A percentile compares a stretch with the other conserved stretches of the same genome.
These are phyloP conservation scores for Massariosphaeria phaeospora DNA, from an alignment of 495 filamentous ascomycete genomes.

Conservation along the genomic window DNA sequence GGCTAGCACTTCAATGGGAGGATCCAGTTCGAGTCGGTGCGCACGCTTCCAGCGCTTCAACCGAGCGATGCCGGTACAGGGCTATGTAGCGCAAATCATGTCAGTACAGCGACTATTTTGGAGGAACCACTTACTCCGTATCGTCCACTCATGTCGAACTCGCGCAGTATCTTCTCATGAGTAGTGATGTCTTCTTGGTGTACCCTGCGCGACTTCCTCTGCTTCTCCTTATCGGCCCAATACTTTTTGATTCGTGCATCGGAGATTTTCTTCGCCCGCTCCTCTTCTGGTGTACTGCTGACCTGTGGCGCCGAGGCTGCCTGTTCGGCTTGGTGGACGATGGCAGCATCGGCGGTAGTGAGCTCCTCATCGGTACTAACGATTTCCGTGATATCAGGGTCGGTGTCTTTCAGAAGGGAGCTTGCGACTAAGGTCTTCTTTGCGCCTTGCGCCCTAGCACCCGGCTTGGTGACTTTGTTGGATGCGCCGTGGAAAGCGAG, in stretches of 20 bases:
- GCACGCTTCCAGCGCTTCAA: slow-evolving; percentile 86
- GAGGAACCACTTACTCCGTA: slow-evolving; percentile 67
- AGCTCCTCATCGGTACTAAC: slow-evolving; percentile 43
- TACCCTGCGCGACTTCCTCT: slow-evolving; percentile 55
- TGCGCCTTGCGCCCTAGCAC: slow-evolving; percentile 40
- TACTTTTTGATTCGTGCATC: slow-evolving; percentile 63
- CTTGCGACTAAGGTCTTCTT: slow-evolving; percentile 31
- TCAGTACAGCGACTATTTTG: slow-evolving; percentile 2
- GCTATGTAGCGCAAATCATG: slow-evolving; percentile 47
- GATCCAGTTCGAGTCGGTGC: slow-evolving; percentile 67
- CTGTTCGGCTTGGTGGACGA: slow-evolving; percentile 38
- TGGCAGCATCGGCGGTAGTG: slow-evolving; percentile 48
- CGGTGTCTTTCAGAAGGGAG: slow-evolving; percentile 45
- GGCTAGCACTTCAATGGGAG: slow-evolving; percentile 87
- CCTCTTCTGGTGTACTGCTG: slow-evolving; percentile 46
- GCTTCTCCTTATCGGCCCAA: slow-evolving; percentile 63
- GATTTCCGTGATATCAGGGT: slow-evolving; percentile 37
- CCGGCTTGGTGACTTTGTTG: slow-evolving; percentile 68
- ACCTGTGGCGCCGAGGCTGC: slow-evolving; percentile 36
- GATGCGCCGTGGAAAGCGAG: slow-evolving; percentile 66
- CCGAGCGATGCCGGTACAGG: slow-evolving; percentile 79
- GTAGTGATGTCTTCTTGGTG: slow-evolving; percentile 68
- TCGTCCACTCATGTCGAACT: slow-evolving; percentile 82
- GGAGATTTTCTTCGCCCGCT: slow-evolving; percentile 56
- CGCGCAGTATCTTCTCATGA: slow-evolving; percentile 77